A percentile compares a stretch with the other conserved stretches of the same genome.
Evolutionary conservation across 495 filamentous ascomycete genomes (phyloP).

Genomic region (Xylaria bambusicola): DNA sequence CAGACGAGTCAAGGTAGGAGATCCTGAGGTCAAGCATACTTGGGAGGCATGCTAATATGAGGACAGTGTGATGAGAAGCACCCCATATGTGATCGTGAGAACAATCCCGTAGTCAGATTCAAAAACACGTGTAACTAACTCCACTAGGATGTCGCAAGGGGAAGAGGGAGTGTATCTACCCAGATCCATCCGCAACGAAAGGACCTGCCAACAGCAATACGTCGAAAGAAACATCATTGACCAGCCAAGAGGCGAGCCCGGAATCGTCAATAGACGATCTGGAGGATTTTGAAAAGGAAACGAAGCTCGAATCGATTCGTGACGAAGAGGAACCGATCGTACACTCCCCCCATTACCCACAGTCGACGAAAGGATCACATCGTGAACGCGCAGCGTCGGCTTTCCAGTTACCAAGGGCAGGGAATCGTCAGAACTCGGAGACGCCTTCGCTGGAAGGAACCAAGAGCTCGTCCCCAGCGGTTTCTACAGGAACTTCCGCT

Average conservation of each 20-base stretch:
- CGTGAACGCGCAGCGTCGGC: slow-evolving; percentile 47
- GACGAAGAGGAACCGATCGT: slow-evolving; percentile 61
- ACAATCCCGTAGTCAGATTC: background rate
- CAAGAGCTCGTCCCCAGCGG: slow-evolving; percentile 52
- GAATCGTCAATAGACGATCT: slow-evolving; percentile 55
- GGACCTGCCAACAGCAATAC: slow-evolving; percentile 43
- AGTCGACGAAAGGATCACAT: slow-evolving; percentile 41
- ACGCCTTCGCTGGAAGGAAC: slow-evolving; percentile 52
- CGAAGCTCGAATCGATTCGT: slow-evolving; percentile 60
- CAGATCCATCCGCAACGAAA: slow-evolving; percentile 62
- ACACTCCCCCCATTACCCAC: slow-evolving; percentile 35
- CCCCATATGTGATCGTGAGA: slow-evolving; percentile 82
- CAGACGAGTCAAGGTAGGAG: slow-evolving; percentile 80
- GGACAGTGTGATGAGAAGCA: slow-evolving; percentile 39
- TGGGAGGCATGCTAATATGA: slow-evolving; percentile 55
- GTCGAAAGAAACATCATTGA: slow-evolving; percentile 47
- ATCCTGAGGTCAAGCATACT: slow-evolving; percentile 59
- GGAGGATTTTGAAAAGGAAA: slow-evolving; percentile 53
- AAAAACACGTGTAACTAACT: slow-evolving; percentile 14
- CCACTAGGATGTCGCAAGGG: slow-evolving; percentile 77
- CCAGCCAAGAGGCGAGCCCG: slow-evolving; percentile 54
- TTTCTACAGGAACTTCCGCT: slow-evolving; percentile 41
- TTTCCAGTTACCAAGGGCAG: slow-evolving; percentile 35
- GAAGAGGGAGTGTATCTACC: slow-evolving; percentile 80
- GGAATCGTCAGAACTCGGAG: slow-evolving; percentile 49